Base-by-base conservation (phyloP, 805 yeast genomes). In the Komagataella ulmi region DNA sequence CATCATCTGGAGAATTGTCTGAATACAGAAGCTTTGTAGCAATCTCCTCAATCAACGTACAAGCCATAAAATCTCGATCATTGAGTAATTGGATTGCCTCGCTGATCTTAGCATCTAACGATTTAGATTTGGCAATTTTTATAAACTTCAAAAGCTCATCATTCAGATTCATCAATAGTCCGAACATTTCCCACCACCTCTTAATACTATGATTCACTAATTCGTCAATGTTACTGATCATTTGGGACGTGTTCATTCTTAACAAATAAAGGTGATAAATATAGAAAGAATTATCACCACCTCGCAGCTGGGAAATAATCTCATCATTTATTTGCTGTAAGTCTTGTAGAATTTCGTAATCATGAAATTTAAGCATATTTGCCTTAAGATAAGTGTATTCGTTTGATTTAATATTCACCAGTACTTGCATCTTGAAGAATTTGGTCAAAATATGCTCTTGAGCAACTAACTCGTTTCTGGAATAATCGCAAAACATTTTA, bases 401-500 rank as follows among this genome's bases (percentile, higher is more conserved):
- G 3, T 61, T 53, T 10, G 57, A 52, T 55, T 74, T 74, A 18
- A 61, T 46, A 3, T 65, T 66, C 12, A 58, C 59, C 47, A 74
- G 66, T 8, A 66, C 57, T 1, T 65, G 55, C 30, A 69, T 57
- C 53, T 70, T 73, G 54, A 68, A 68, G 24, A 79, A 58, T 51
- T 60, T 67, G 12, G 65, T 61, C 14, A 73, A 59, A 1, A 56
- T 45, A 2, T 48, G 53, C 17, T 62, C 58, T 52, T 70, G 70
- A 3, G 56, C 58, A 3, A 55, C 56, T 17, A 80, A 59, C 55
- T 79, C 82, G 7, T 65, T 63, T 19, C 63, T 52, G 0, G 83
- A 72, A 54, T 68, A 79, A 44, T 67, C 68, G 30, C 79, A 55
- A 55, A 80, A 80, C 40, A 69, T 68, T 49, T 71, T 74, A 51